Conservation (phyloP, 1,139 yeast species). For the Nematodospora anomalae region DNA sequence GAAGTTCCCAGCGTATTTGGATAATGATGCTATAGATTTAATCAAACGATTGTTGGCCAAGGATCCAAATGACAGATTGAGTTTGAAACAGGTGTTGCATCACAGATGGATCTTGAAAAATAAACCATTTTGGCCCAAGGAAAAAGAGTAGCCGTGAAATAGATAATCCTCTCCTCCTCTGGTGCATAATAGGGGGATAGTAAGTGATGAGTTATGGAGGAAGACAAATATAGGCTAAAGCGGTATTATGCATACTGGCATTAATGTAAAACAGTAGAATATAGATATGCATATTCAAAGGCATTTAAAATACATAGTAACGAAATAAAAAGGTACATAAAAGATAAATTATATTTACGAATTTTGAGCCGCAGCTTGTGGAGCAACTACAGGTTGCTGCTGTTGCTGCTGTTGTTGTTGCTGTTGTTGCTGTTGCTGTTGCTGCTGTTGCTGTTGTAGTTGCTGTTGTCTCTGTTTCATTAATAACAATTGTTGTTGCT, state of each 20-base stretch:
- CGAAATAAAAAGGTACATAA: conserved; percentile 2
- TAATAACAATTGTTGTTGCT: conserved; percentile 35
- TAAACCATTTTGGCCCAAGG: conserved; percentile 44
- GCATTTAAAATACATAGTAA: conserved; percentile 2
- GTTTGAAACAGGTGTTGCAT: conserved; percentile 56
- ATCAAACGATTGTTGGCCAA: conserved; percentile 60
- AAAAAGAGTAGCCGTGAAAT: conserved; percentile 1
- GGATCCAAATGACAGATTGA: conserved; percentile 66
- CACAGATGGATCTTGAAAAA: conserved; percentile 86
- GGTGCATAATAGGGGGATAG: not conserved
- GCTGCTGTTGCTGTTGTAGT: conserved; percentile 34
- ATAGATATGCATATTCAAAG: too few relatives aligned
- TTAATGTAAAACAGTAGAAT: conserved; percentile 2
- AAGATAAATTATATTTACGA: too few relatives aligned
- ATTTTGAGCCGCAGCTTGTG: conserved; percentile 17
- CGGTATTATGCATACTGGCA: not conserved
- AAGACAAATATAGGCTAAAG: not conserved
- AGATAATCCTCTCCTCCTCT: not conserved
- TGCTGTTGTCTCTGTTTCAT: conserved; percentile 34
- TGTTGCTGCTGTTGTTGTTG: conserved; percentile 5
- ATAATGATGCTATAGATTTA: conserved; percentile 75
- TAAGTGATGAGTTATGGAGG: not conserved
- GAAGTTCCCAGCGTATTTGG: conserved; percentile 66
- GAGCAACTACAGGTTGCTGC: conserved; percentile 1
- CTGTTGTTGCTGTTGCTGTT: conserved; percentile 14